Evolutionary conservation across 805 yeast genomes (phyloP).

Genomic region (Metschnikowia sp.): DNA sequence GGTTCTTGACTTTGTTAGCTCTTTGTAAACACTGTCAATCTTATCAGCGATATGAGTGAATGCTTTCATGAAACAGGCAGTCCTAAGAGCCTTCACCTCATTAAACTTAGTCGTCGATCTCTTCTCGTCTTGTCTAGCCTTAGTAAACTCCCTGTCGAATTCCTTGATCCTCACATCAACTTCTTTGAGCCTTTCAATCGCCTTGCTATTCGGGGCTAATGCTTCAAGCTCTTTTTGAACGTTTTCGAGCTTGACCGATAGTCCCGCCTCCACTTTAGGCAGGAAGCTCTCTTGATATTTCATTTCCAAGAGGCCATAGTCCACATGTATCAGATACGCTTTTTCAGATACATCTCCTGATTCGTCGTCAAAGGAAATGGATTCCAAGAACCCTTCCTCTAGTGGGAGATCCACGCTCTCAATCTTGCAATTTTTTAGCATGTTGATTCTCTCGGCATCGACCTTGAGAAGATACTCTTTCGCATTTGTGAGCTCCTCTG

Average conservation of each 20-base stretch:
- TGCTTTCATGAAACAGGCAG: constrained; percentile 62
- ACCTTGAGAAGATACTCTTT: constrained; percentile 55
- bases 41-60: constrained; percentile 70
- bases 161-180: constrained; percentile 58
- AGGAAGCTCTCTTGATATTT: constrained; percentile 42
- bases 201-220: constrained; percentile 79
- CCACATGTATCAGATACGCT: constrained; percentile 50
- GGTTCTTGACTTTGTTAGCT: constrained; percentile 67
- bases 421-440: constrained; percentile 70
- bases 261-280: constrained; percentile 36
- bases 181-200: constrained; percentile 69
- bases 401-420: constrained; percentile 67
- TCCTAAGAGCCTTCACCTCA: constrained; percentile 56
- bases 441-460: constrained; percentile 53
- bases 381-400: constrained; percentile 54
- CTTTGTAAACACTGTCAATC: constrained; percentile 79
- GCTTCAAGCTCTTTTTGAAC: constrained; percentile 37
- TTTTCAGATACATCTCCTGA: constrained; percentile 33
- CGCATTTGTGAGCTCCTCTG: constrained; percentile 34
- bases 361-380: constrained; percentile 57
- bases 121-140: constrained; percentile 59
- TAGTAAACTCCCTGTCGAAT: constrained; percentile 61
- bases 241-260: constrained; percentile 31
- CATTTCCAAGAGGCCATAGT: constrained; percentile 47
- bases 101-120: constrained; percentile 54